Conservation (phyloP, 2,329 filamentous ascomycete species). For the Corynespora cassiicola region DNA sequence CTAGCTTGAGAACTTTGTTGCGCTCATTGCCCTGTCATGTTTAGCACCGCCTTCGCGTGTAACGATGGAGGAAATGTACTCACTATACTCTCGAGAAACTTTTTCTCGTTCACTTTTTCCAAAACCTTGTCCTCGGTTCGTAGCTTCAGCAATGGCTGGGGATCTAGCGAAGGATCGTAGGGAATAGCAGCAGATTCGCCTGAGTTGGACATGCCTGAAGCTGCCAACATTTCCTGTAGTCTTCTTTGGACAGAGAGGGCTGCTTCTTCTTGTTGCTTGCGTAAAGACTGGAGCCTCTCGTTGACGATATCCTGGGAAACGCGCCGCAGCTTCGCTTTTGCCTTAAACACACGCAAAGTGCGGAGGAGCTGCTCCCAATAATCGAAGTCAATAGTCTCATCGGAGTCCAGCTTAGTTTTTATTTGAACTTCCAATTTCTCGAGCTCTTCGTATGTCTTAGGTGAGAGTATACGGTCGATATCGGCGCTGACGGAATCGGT, state of each 20-base stretch:
- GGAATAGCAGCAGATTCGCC: conserved; percentile 14
- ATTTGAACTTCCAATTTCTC: conserved; percentile 87
- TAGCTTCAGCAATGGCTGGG: conserved; percentile 70
- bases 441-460: conserved; percentile 88
- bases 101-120: conserved; percentile 63
- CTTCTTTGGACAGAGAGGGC: conserved; percentile 64
- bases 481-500: conserved; percentile 84
- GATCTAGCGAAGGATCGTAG: conserved; percentile 61
- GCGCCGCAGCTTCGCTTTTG: conserved; percentile 80
- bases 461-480: conserved; percentile 83
- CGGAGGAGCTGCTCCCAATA: conserved; percentile 95
- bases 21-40: conserved; percentile 59
- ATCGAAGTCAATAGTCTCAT: conserved; percentile 93
- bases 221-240: conserved; percentile 55
- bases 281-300: conserved; percentile 70
- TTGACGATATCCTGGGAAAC: conserved; percentile 79
- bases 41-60: conserved; percentile 14
- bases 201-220: conserved; percentile 6
- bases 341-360: conserved; percentile 88
- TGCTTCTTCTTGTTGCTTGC: conserved; percentile 71
- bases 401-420: conserved; percentile 80
- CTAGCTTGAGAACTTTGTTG: conserved; percentile 67
- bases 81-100: conserved; percentile 64
- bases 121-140: conserved; percentile 68
- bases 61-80: conserved; percentile 25